Base-by-base conservation (phyloP, 257 asterid genomes). In the Plantago elongata region DNA sequence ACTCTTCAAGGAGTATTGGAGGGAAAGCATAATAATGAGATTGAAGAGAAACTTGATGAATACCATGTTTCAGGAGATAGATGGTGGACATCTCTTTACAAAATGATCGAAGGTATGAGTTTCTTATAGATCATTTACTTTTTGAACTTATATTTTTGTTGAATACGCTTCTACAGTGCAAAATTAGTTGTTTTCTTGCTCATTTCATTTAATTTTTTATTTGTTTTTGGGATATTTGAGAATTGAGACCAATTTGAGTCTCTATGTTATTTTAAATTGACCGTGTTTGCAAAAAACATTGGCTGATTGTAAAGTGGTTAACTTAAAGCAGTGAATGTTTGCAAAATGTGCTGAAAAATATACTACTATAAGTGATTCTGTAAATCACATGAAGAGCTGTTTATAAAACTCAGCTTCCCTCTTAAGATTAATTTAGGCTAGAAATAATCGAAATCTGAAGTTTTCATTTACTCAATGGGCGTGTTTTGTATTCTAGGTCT, bases 1-100 rank as follows among this genome's bases (percentile, higher is more conserved):
- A 93, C 96, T 18, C 83, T 93, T 54, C 91, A 85, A 69, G 85
- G 93, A 30, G 91, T 93, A 45, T 73, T 93, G 78, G 97, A 93
- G 74, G 97, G 99, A 50, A 89, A 93, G 72, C 96, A 93, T 50
- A 78, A 85, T 74, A 76, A 75, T 63, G 85, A 66, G 65, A 87
- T 93, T 18, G 81, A 82, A 69, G 99, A 87, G 48, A 78, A 81
- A 47, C 96, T 89, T 16, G 89, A 89, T 7, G 82, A 70, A 43
- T 67, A 84, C 77, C 80, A 83, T 63, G 84, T 93, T 70, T 75
- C 97, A 7, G 58, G 79, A 62, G 95, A 87, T 43, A 66, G 95
- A 65, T 93, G 99, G 99, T 93, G 97, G 99, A 84, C 95, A 2
- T 71, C 95, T 54, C 81, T 93, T 17, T 89, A 93, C 85, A 81